Percentiles rank a stretch among this genome's conserved stretches.
These are phyloP conservation scores for Ceratocystis colombiana DNA, from an alignment of 2,329 filamentous ascomycete genomes.

Conservation along the genomic window DNA sequence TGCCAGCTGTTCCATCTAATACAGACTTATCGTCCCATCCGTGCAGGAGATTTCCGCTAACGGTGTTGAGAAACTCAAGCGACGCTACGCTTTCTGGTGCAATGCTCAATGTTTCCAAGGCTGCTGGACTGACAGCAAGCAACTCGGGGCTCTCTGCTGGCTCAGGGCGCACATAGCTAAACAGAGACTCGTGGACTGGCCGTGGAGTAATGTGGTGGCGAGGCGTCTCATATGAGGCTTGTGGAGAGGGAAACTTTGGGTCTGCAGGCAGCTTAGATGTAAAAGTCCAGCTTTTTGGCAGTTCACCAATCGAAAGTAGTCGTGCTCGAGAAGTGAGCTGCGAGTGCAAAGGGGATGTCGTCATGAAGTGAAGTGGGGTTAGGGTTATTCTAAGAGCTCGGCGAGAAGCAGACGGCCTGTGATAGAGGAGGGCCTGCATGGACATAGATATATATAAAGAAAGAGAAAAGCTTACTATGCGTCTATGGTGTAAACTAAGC, in stretches of 20 bases:
- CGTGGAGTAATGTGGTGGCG: constrained; percentile 68
- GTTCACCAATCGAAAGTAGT: constrained; percentile 38
- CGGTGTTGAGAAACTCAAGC: constrained; percentile 64
- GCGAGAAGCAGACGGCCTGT: not conserved
- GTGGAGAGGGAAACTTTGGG: constrained; percentile 65
- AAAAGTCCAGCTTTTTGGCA: constrained; percentile 57
- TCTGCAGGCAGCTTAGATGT: constrained; percentile 65
- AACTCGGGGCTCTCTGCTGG: constrained; percentile 62
- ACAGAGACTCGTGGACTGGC: constrained; percentile 73
- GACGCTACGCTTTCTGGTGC: constrained; percentile 55
- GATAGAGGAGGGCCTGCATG: not conserved
- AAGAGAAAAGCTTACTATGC: not conserved
- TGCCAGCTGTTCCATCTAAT: constrained; percentile 44
- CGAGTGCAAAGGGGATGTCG: not conserved
- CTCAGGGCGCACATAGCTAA: constrained; percentile 83
- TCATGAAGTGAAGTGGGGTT: constrained; percentile 15
- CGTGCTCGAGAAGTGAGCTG: not conserved
- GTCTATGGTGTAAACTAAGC: not conserved
- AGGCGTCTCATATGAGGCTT: constrained; percentile 68
- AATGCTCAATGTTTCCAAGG: constrained; percentile 73
- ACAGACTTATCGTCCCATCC: constrained; percentile 61
- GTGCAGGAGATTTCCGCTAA: constrained; percentile 72
- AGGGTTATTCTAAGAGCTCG: constrained; percentile 6
- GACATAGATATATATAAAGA: not conserved
- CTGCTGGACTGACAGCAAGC: constrained; percentile 66